phyloP scores from a whole-genome alignment of 2,329 filamentous ascomycete species.

The Pestalotiopsis sp. region DNA sequence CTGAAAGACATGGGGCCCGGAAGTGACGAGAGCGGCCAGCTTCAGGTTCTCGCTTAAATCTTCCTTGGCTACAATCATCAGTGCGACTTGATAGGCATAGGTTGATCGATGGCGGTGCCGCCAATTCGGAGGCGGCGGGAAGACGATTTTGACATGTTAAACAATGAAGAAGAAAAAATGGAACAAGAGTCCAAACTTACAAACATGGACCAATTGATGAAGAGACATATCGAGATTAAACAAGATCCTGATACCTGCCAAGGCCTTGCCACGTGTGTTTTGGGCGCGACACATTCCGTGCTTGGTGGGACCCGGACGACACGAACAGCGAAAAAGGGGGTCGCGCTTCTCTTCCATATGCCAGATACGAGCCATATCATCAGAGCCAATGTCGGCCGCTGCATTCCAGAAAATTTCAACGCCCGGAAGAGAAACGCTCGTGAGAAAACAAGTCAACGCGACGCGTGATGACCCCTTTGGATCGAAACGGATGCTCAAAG shows the following conservation, averaged over 20 bases:
- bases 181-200: too few relatives aligned
- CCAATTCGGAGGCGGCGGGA: neutral
- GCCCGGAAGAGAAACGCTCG: neutral
- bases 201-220: too few relatives aligned
- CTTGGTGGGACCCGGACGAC: neutral
- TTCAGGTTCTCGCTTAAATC: neutral
- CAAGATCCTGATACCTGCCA: neutral
- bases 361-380: neutral
- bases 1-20: neutral
- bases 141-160: too few relatives aligned
- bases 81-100: neutral
- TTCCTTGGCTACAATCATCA: neutral
- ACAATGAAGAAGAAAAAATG: too few relatives aligned
- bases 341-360: neutral
- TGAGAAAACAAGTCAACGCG: neutral
- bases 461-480: neutral
- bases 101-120: neutral
- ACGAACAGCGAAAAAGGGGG: conserved; percentile 8
- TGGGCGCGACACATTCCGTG: conserved; percentile 6
- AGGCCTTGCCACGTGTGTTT: conserved; percentile 5
- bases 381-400: neutral
- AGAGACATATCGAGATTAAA: too few relatives aligned
- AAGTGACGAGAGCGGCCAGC: neutral
- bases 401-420: neutral
- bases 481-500: neutral